Percentiles rank a stretch among this genome's conserved stretches.
phyloP scores from a whole-genome alignment of 257 asterid species.

The Solanum phureja region DNA sequence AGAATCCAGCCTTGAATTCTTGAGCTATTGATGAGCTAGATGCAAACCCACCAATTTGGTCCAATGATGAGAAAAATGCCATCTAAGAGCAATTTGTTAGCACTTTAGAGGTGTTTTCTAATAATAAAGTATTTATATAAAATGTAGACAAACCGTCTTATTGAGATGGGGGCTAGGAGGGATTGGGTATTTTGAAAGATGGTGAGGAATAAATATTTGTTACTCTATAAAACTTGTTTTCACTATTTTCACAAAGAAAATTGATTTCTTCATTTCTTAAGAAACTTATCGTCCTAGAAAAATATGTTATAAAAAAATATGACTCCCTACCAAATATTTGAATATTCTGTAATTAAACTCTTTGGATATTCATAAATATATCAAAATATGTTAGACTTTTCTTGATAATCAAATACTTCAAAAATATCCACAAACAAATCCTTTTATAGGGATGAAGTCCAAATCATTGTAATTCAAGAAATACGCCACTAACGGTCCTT shows the following conservation, averaged over 20 bases:
- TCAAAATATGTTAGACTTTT: background rate
- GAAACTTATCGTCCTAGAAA: background rate
- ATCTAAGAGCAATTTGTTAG: conserved; percentile 18
- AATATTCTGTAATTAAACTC: too few relatives aligned
- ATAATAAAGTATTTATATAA: background rate
- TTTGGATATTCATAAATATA: too few relatives aligned
- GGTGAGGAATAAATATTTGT: background rate
- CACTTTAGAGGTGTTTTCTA: background rate
- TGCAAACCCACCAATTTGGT: conserved; percentile 39
- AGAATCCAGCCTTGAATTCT: conserved; percentile 34
- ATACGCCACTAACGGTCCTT: background rate
- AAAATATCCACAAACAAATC: background rate
- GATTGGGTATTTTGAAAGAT: background rate
- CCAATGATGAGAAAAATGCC: conserved; percentile 38
- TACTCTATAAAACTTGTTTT: background rate
- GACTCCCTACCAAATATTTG: background rate
- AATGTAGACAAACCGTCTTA: background rate
- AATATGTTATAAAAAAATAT: background rate
- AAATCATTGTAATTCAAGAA: too few relatives aligned
- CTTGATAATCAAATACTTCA: too few relatives aligned
- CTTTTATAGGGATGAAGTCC: background rate
- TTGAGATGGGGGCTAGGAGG: background rate
- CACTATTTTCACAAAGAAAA: background rate
- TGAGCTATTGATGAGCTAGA: conserved; percentile 22
- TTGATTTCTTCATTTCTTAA: background rate